A percentile compares a stretch with the other conserved stretches of the same genome.
phyloP scores from a whole-genome alignment of 768 basidiomycete species.

The Trametes coccinea region DNA sequence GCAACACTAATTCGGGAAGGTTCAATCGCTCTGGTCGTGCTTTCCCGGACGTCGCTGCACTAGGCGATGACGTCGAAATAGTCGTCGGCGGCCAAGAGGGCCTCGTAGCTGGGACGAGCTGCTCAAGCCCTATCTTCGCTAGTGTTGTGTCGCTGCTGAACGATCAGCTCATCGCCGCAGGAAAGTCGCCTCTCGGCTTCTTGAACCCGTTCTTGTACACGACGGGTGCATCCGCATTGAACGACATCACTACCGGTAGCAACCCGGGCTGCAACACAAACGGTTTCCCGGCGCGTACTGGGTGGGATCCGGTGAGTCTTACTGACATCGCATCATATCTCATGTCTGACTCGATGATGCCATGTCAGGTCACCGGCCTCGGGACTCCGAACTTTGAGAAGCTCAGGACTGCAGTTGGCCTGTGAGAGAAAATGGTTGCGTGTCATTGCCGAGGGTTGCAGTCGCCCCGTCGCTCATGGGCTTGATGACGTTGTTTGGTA shows the following conservation, averaged over 20 bases:
- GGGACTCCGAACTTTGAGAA: conserved; percentile 60
- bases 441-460: no score
- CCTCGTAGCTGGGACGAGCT: conserved; percentile 34
- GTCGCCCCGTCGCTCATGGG: no score
- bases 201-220: conserved; percentile 38
- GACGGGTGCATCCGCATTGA: conserved; percentile 30
- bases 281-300: conserved; percentile 33
- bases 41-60: conserved; percentile 48
- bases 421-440: background rate
- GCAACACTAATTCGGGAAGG: conserved; percentile 29
- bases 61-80: conserved; percentile 35
- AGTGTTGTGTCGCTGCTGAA: conserved; percentile 37
- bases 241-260: conserved; percentile 20
- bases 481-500: no score
- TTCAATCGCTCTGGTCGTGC: conserved; percentile 40
- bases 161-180: conserved; percentile 33
- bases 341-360: no score
- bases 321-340: no score
- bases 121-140: conserved; percentile 37
- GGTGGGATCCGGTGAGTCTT: conserved; percentile 34
- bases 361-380: conserved; percentile 48
- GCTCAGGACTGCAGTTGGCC: conserved; percentile 21
- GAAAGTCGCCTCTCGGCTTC: conserved; percentile 36
- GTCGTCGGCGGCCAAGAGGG: conserved; percentile 20
- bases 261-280: conserved; percentile 32